Evolutionary conservation across 805 yeast species (phyloP), one percentile per base, ranked within the genome.

Genomic region (Yamadazyma tumulicola): DNA sequence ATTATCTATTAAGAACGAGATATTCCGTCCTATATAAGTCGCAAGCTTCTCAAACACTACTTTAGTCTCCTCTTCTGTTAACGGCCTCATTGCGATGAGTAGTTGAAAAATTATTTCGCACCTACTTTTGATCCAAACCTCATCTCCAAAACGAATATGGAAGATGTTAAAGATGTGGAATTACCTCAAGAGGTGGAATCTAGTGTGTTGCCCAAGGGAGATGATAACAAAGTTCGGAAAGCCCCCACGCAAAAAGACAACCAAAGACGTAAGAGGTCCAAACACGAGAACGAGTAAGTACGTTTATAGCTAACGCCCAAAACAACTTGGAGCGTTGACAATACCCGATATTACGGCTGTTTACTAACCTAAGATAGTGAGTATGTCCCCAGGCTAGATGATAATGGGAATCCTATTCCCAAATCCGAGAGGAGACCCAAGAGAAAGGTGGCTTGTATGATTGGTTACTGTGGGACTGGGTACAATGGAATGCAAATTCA

Each of bases 401-500:
- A 66, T 12, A 59, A 77, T 19, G 91, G 89, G 9, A 70, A 75
- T 21, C 79, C 81, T 2, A 56, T 77, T 26, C 77, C 71, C 26
- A 69, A 67, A 37, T 55, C 64, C 10, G 85, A 77, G 43, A 72
- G 88, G 58, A 75, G 72, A 43, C 96, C 97, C 15, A 89, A 89
- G 70, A 75, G 78, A 49, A 89, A 89, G 54, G 96, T 87, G 15
- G 97, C 96, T 0, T 78, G 84, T 50, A 71, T 86, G 78, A 70
- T 89, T 45, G 97, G 97, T 4, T 89, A 89, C 64, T 89, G 96
- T 56, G 97, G 97, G 26, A 81, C 96, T 1, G 97, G 97, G 0
- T 89, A 89, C 61, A 93, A 85, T 57, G 97, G 97, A 6, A 86
- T 89, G 95, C 97, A 89, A 60, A 65, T 82, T 44, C 72, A 67